Conservation (phyloP, 805 yeast genomes). For the Saturnispora bothae region DNA sequence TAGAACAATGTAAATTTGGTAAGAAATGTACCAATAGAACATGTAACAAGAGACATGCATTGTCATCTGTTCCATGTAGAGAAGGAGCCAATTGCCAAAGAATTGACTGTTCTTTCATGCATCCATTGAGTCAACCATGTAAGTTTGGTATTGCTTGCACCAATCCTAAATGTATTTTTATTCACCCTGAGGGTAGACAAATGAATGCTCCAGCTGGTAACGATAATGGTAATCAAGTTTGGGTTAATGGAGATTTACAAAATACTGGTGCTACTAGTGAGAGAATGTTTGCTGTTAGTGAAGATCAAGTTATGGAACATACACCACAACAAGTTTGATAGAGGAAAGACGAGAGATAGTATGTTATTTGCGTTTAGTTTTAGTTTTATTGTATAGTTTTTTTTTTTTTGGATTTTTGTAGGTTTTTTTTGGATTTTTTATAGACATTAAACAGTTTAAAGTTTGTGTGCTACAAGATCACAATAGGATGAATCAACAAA, state of each 20-base stretch:
- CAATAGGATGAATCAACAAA: too few species aligned
- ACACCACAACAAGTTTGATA: slow-evolving; percentile 39
- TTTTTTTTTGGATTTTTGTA: slow-evolving; percentile 7
- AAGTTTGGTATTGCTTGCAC: slow-evolving; percentile 70
- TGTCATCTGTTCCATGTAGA: slow-evolving; percentile 63
- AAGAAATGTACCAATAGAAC: slow-evolving; percentile 61
- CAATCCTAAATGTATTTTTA: slow-evolving; percentile 59
- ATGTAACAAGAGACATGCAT: slow-evolving; percentile 82
- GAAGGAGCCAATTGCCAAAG: slow-evolving; percentile 72
- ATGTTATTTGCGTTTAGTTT: neutral
- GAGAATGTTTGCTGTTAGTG: slow-evolving; percentile 71
- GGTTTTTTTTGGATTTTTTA: slow-evolving; percentile 1
- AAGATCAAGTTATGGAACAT: slow-evolving; percentile 60
- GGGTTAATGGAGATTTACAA: slow-evolving; percentile 21
- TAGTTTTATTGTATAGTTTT: slow-evolving; percentile 5
- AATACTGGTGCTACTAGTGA: slow-evolving; percentile 34
- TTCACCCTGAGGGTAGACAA: slow-evolving; percentile 74
- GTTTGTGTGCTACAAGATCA: too few species aligned
- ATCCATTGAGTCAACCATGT: slow-evolving; percentile 72
- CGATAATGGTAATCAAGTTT: slow-evolving; percentile 21
- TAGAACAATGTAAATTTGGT: slow-evolving; percentile 81
- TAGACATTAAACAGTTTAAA: neutral
- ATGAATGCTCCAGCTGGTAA: slow-evolving; percentile 11
- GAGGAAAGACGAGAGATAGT: neutral
- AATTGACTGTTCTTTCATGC: slow-evolving; percentile 72